Percentiles rank a stretch among this genome's conserved stretches.
These are phyloP conservation scores for Agrocybe pediades DNA, from an alignment of 768 basidiomycete genomes.

Conservation along the genomic window DNA sequence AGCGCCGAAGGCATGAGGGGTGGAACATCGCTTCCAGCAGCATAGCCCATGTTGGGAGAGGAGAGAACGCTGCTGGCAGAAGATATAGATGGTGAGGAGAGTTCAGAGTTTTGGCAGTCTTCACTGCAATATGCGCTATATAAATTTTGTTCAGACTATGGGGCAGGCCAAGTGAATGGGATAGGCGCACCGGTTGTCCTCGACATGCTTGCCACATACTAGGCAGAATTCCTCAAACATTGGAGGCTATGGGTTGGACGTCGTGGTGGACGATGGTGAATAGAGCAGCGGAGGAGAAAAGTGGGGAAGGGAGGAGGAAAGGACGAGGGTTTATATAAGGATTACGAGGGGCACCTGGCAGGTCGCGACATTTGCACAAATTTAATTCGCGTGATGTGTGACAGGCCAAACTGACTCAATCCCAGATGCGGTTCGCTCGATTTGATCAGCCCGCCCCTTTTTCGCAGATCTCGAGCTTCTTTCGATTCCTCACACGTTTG, in stretches of 20 bases:
- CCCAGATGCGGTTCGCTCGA: slow-evolving; percentile 8
- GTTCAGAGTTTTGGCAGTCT: slow-evolving; percentile 62
- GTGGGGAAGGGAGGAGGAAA: slow-evolving; percentile 12
- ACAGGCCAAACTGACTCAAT: slow-evolving; percentile 30
- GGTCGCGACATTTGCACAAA: slow-evolving; percentile 42
- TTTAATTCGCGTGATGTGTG: slow-evolving; percentile 34
- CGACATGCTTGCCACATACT: slow-evolving; percentile 66
- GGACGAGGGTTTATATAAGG: slow-evolving; percentile 36
- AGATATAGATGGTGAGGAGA: slow-evolving; percentile 67
- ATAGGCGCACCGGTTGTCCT: slow-evolving; percentile 58
- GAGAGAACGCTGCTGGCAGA: slow-evolving; percentile 69
- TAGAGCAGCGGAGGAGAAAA: slow-evolving; percentile 14
- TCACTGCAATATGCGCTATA: slow-evolving; percentile 72
- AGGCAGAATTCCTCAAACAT: slow-evolving; percentile 87
- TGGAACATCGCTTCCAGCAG: slow-evolving; percentile 62
- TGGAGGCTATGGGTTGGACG: slow-evolving; percentile 7
- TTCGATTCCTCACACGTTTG: no score
- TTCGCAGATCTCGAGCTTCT: background rate
- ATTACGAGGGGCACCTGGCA: slow-evolving; percentile 21
- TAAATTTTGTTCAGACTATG: slow-evolving; percentile 8
- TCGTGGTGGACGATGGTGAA: slow-evolving; percentile 5
- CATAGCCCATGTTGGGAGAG: slow-evolving; percentile 61
- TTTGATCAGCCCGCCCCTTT: background rate
- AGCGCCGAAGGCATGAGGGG: slow-evolving; percentile 68
- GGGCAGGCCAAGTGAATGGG: slow-evolving; percentile 13